Evolutionary conservation across 768 basidiomycete species (phyloP).

Genomic region (Mycena vitilis): DNA sequence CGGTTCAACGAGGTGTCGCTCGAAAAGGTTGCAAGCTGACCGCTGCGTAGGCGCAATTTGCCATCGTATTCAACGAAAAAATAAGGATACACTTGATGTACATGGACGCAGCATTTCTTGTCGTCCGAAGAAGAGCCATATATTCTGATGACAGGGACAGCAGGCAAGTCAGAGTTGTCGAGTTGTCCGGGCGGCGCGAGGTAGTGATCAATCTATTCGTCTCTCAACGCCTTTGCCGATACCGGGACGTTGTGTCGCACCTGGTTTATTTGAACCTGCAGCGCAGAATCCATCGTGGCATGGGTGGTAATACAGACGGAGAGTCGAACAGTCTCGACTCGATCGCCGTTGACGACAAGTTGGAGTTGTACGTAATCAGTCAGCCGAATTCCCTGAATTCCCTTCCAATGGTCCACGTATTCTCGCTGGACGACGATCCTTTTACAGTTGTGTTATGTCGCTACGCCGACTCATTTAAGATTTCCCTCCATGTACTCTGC

Average conservation of each 20-base stretch:
- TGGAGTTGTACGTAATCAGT: neutral
- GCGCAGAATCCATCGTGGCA: conserved; percentile 37
- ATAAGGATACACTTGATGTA: conserved; percentile 96
- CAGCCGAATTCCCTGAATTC: too few relatives aligned
- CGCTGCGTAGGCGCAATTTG: conserved; percentile 69
- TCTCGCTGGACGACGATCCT: too few relatives aligned
- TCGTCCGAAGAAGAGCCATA: conserved; percentile 86
- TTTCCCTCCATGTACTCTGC: neutral
- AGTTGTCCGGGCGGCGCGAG: conserved; percentile 68
- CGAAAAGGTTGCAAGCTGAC: conserved; percentile 49
- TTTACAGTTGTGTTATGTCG: too few relatives aligned
- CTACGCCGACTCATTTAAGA: too few relatives aligned
- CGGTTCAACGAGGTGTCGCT: neutral
- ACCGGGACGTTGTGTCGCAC: neutral
- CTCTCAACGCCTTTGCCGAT: neutral
- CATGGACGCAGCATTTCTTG: conserved; percentile 84
- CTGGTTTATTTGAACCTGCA: conserved; percentile 61
- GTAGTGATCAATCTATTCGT: conserved; percentile 66
- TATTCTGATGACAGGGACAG: conserved; percentile 86
- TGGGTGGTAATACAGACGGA: conserved; percentile 27
- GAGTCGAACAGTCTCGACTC: neutral
- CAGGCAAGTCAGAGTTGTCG: conserved; percentile 70
- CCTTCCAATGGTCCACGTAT: too few relatives aligned
- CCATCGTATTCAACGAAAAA: conserved; percentile 88
- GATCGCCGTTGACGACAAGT: neutral